Percentiles rank a stretch among this genome's conserved stretches.
Evolutionary conservation across 352 stramenopile species (phyloP).

Genomic region (Elongisporangium anandrum): DNA sequence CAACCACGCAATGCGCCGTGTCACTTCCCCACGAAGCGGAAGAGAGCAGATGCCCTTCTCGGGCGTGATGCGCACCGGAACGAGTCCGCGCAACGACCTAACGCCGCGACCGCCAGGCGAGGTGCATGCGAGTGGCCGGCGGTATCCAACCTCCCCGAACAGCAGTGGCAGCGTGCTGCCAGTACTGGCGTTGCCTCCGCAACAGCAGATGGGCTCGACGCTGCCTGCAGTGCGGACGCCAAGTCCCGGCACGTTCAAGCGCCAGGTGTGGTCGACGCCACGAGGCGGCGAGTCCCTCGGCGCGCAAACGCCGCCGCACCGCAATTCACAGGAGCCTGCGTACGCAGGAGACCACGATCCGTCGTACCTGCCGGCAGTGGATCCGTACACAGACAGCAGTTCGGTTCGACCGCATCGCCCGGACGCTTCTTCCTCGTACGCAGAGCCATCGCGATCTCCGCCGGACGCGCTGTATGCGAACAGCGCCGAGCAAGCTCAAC

Average conservation of each 20-base stretch:
- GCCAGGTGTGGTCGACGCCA: slow-evolving; percentile 42
- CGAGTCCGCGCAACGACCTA: slow-evolving; percentile 27
- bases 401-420: not conserved
- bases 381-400: not conserved
- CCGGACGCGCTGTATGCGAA: slow-evolving; percentile 8
- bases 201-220: slow-evolving; percentile 1
- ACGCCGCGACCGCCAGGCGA: slow-evolving; percentile 10
- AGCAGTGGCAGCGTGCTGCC: slow-evolving; percentile 32
- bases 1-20: not conserved
- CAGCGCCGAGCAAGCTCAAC: slow-evolving; percentile 31
- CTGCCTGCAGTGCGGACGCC: slow-evolving; percentile 5
- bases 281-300: slow-evolving; percentile 15
- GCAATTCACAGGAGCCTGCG: slow-evolving; percentile 1
- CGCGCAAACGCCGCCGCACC: slow-evolving; percentile 12
- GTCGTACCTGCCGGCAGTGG: not conserved
- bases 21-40: not conserved
- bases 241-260: slow-evolving; percentile 28
- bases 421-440: slow-evolving; percentile 5
- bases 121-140: slow-evolving; percentile 11
- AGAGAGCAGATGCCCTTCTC: not conserved
- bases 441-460: slow-evolving; percentile 2
- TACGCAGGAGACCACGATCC: not conserved
- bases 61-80: slow-evolving; percentile 2
- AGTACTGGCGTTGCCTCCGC: slow-evolving; percentile 15
- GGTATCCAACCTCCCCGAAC: slow-evolving; percentile 2